phyloP scores from a whole-genome alignment of 768 basidiomycete species.

The Calocybe cyanea region DNA sequence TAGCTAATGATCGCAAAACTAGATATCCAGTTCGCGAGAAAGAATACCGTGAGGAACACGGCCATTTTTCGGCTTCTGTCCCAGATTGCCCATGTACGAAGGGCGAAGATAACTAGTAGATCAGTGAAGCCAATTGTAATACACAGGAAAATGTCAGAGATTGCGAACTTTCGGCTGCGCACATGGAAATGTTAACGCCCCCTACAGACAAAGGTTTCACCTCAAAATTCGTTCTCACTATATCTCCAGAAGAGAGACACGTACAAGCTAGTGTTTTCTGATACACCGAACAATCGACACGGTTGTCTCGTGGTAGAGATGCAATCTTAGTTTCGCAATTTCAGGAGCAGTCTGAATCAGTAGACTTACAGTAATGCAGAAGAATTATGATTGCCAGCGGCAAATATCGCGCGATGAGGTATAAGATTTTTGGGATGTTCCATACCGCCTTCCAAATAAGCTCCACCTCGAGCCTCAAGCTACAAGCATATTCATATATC shows the following conservation, averaged over 20 bases:
- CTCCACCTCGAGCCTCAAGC: background rate
- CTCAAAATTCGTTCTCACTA: background rate
- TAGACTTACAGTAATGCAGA: background rate
- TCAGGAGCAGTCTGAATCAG: too few species aligned
- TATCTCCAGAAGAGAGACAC: background rate
- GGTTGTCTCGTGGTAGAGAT: background rate
- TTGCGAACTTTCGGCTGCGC: conserved; percentile 4
- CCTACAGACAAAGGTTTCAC: background rate
- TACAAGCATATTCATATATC: background rate
- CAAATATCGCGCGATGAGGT: conserved; percentile 11
- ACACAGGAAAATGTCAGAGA: background rate
- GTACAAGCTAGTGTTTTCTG: background rate
- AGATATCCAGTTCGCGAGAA: conserved; percentile 7
- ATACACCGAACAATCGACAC: background rate
- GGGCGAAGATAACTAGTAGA: conserved; percentile 16
- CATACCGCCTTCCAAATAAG: conserved; percentile 12
- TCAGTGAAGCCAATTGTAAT: background rate
- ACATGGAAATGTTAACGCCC: background rate
- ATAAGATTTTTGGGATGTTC: conserved; percentile 10
- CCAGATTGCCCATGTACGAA: conserved; percentile 22
- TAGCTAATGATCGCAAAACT: conserved; percentile 9
- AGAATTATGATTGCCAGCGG: conserved; percentile 1
- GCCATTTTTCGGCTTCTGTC: conserved; percentile 11
- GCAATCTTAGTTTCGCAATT: too few species aligned
- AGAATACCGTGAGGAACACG: conserved; percentile 9